Base-by-base conservation (phyloP, 805 yeast species). In the Candida rishiriensis region DNA sequence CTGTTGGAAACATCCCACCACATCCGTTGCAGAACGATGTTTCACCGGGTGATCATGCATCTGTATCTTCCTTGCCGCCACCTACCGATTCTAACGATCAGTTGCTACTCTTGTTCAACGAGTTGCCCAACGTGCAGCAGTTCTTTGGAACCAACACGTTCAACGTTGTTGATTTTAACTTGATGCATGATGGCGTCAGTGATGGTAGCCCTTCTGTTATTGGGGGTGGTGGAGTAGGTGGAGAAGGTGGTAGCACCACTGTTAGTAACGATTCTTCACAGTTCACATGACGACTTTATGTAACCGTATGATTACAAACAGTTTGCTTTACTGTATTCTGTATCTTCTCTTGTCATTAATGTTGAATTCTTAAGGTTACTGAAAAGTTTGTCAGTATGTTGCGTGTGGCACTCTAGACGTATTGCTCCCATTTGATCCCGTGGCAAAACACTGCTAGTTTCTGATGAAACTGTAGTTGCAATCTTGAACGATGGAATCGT, bases 81-180 rank as follows among this genome's bases (percentile, higher is more conserved):
- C 26, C 15, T 4, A 26, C 38, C 15, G 41, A 40, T 16, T 41
- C 43, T 3, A 44, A 50, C 30, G 55, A 52, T 36, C 54, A 50
- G 29, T 28, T 52, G 29, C 31, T 52, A 14, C 30, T 46, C n/a
- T 18, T 52, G 31, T 50, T 52, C 36, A 50, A 52, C 30, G 55
- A 52, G 29, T 33, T 52, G 10, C 55, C 55, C 13, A 45, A 46
- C 29, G 46, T 52, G 3, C 51, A 50, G 32, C 54, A 52, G 28
- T 52, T 52, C 29, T 50, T 52, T 21, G 43, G 43, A 18, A 14
- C 43, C 3, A 36, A 36, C 30, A 28, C 31, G 3, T 36, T 41
- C 36, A 41, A 41, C 18, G 40, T 41, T 30, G 40, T 41, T n/a
- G 43, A 41, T 36, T 41, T 41, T 29, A 41, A 41, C 28, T 16